Evolutionary conservation across 768 basidiomycete genomes (phyloP).

Genomic region (Russula virescens): DNA sequence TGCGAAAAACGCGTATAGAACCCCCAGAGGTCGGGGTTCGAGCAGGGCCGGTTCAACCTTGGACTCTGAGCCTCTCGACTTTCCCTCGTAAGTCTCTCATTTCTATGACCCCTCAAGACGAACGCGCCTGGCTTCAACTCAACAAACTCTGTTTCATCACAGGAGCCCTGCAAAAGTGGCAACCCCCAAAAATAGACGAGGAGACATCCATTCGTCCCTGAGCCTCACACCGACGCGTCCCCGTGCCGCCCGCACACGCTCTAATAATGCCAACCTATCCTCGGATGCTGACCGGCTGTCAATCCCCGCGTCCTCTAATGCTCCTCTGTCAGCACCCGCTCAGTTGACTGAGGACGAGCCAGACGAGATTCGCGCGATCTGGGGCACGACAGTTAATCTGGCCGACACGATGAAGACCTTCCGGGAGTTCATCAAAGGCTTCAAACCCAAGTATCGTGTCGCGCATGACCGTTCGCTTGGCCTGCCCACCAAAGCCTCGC

Average conservation of each 20-base stretch:
- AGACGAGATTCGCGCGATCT: conserved; percentile 86
- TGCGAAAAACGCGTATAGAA: conserved; percentile 25
- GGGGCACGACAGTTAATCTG: conserved; percentile 96
- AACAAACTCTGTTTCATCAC: neutral
- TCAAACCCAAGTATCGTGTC: conserved; percentile 87
- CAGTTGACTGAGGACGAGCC: conserved; percentile 67
- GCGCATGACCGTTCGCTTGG: conserved; percentile 63
- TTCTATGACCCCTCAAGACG: too few relatives aligned
- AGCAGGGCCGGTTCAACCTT: conserved; percentile 27
- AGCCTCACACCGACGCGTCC: conserved; percentile 44
- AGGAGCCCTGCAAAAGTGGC: conserved; percentile 49
- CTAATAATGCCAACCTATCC: conserved; percentile 41
- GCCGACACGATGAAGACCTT: conserved; percentile 89
- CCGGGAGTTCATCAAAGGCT: conserved; percentile 81
- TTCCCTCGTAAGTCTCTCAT: conserved; percentile 50
- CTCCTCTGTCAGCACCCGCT: conserved; percentile 54
- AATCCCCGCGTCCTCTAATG: conserved; percentile 51
- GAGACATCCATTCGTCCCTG: conserved; percentile 86
- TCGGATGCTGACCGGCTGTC: conserved; percentile 57
- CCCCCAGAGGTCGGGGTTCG: conserved; percentile 1
- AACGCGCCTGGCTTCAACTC: neutral
- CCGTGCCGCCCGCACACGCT: conserved; percentile 37
- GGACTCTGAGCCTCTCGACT: conserved; percentile 60
- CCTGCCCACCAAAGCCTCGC: conserved; percentile 42
- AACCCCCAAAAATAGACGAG: conserved; percentile 71